Conservation (phyloP, 768 basidiomycete genomes). For the Xanthoconium stramineum region DNA sequence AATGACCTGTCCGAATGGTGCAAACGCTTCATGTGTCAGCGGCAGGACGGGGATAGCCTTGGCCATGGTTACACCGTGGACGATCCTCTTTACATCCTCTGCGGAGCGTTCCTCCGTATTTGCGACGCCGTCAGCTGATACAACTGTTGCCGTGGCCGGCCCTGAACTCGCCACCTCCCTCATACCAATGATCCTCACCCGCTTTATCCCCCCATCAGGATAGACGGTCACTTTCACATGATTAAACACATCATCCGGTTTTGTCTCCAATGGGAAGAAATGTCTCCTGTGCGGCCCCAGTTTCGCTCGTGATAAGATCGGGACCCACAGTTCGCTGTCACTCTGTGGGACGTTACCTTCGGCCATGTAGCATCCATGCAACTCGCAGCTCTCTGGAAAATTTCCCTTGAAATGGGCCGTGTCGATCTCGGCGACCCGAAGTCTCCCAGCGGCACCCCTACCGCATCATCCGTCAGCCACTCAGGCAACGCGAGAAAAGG, state of each 20-base stretch:
- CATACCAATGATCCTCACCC: constrained; percentile 78
- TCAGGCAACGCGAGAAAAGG: constrained; percentile 10
- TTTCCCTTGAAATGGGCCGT: constrained; percentile 96
- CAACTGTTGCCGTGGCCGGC: constrained; percentile 6
- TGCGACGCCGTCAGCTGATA: constrained; percentile 1
- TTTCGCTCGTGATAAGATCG: constrained; percentile 71
- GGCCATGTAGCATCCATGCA: constrained; percentile 52
- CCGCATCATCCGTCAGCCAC: not conserved
- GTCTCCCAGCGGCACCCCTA: constrained; percentile 70
- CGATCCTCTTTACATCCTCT: not conserved
- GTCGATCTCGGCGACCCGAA: constrained; percentile 85
- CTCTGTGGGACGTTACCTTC: constrained; percentile 36
- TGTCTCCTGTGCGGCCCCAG: constrained; percentile 90
- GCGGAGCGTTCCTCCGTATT: constrained; percentile 1
- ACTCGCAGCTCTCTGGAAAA: constrained; percentile 84
- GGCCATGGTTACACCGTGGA: constrained; percentile 11
- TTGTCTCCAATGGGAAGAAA: constrained; percentile 78
- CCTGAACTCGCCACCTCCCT: constrained; percentile 33
- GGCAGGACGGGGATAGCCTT: constrained; percentile 54
- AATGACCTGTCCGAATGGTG: constrained; percentile 85
- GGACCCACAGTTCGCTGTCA: constrained; percentile 55
- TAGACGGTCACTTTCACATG: constrained; percentile 88
- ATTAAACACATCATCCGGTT: constrained; percentile 56
- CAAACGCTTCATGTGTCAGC: constrained; percentile 83
- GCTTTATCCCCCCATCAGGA: constrained; percentile 95